Percentiles rank a stretch among this genome's conserved stretches.
Evolutionary conservation across 2,329 filamentous ascomycete genomes (phyloP).

Genomic region (Colletotrichum kahawae): DNA sequence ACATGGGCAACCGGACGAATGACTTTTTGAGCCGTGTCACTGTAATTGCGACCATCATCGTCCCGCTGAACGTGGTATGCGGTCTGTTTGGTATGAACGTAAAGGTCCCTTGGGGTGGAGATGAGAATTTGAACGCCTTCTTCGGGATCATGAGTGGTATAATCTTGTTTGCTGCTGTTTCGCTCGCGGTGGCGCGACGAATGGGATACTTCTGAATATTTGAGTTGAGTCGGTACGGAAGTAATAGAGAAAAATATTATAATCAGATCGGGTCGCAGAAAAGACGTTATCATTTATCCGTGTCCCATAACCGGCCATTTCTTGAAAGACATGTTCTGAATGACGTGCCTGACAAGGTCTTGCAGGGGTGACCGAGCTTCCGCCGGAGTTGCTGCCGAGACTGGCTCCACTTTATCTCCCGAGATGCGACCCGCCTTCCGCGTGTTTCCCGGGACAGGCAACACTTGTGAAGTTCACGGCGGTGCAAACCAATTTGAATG

Average conservation of each 20-base stretch:
- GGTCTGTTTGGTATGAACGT: constrained; percentile 91
- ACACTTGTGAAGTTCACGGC: neutral
- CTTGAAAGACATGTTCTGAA: neutral
- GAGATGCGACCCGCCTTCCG: neutral
- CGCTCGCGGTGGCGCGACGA: constrained; percentile 33
- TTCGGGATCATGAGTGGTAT: constrained; percentile 57
- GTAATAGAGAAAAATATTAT: neutral
- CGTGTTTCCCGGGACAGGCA: neutral
- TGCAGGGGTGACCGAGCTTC: neutral
- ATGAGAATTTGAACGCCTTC: constrained; percentile 59
- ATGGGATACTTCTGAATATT: neutral
- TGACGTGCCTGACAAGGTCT: neutral
- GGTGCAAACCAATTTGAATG: neutral
- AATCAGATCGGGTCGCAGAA: neutral
- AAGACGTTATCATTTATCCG: rapidly evolving
- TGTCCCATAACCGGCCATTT: rapidly evolving
- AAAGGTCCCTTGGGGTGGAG: constrained; percentile 65
- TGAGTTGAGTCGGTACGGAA: neutral
- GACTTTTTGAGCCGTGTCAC: constrained; percentile 93
- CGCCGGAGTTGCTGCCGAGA: neutral
- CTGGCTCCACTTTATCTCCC: rapidly evolving
- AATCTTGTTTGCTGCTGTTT: constrained; percentile 52
- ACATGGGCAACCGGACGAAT: constrained; percentile 87
- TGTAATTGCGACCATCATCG: constrained; percentile 88
- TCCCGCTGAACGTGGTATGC: constrained; percentile 91